A percentile compares a stretch with the other conserved stretches of the same genome.
Conservation (phyloP, 2,329 filamentous ascomycete genomes). For the Juglanconis oblonga region DNA sequence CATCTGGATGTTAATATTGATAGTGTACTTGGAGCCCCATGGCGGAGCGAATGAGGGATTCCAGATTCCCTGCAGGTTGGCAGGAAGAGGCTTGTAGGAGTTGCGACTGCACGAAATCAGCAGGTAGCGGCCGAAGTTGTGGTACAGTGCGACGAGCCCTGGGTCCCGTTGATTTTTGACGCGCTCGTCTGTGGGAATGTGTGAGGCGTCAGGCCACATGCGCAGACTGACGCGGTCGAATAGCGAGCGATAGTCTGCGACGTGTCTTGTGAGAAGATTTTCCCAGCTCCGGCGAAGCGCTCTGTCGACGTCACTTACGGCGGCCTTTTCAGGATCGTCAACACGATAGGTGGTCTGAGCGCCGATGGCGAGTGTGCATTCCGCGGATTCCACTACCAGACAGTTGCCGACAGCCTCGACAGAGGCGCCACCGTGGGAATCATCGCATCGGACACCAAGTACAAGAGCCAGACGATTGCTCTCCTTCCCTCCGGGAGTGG, state of each 20-base stretch:
- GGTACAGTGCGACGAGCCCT: slow-evolving; percentile 30
- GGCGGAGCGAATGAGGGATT: slow-evolving; percentile 38
- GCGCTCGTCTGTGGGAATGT: slow-evolving; percentile 21
- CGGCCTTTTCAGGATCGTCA: slow-evolving; percentile 24
- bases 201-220: slow-evolving; percentile 23
- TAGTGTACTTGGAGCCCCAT: slow-evolving; percentile 48
- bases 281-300: slow-evolving; percentile 22
- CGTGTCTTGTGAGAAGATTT: slow-evolving; percentile 20
- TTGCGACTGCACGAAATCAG: slow-evolving; percentile 33
- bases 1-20: slow-evolving; percentile 53
- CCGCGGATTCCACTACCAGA: slow-evolving; percentile 33
- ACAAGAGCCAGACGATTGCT: slow-evolving; percentile 32
- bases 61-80: slow-evolving; percentile 44
- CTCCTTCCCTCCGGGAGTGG: slow-evolving; percentile 34
- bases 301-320: slow-evolving; percentile 24
- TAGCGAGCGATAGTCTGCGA: slow-evolving; percentile 22
- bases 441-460: slow-evolving; percentile 26
- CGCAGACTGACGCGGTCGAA: slow-evolving; percentile 23
- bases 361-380: slow-evolving; percentile 34
- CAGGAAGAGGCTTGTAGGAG: slow-evolving; percentile 31
- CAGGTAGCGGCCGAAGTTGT: slow-evolving; percentile 37
- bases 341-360: slow-evolving; percentile 38
- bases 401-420: slow-evolving; percentile 32
- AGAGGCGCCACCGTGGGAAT: slow-evolving; percentile 22
- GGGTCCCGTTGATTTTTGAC: slow-evolving; percentile 20